Evolutionary conservation across 164 flowering plant species (phyloP), one percentile per base, ranked within the genome.

Genomic region (Macadamia tetraphylla): DNA sequence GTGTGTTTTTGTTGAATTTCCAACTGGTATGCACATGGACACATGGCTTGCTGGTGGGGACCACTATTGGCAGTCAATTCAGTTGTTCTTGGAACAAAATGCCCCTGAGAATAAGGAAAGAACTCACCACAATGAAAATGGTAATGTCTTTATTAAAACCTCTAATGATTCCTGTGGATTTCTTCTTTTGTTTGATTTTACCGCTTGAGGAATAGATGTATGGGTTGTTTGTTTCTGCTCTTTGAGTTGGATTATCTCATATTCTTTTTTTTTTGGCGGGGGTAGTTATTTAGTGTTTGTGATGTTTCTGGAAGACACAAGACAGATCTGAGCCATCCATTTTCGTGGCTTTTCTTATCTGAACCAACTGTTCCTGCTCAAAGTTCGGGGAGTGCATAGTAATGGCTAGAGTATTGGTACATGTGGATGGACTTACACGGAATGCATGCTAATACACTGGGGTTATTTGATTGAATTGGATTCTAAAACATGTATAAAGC

Each of bases 21-120:
- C 97, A 29, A 82, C 71, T 76, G 99, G 99, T 64, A 92, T 89
- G 98, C 99, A 95, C 70, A 95, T 95, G 99, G 97, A 95, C 77
- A 95, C 99, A 52, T 95, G 99, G 99, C 70, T 88, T 62, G 59
- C 86, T 73, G 99, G 98, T 75, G 99, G 97, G 59, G 99, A 95
- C 69, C 85, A 73, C 29, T 95, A 95, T 76, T 95, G 97, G 99
- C 86, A 81, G 70, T 78, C 94, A 3, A 72, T 95, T 72, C 84
- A 81, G 77, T 76, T 75, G 68, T 95, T 88, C 74, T 60, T 95
- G 76, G 88, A 83, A 49, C 77, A 83, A 61, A 65, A 83, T 78
- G 88, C 77, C 64, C 81, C 85, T 1, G 86, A 80, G 76, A 81
- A 74, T 52, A 74, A 69, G 55, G 81, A 78, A 56, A 66, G 65